A percentile compares a stretch with the other conserved stretches of the same genome.
phyloP scores from a whole-genome alignment of 352 stramenopile species.

The Poterioochromonas sp. region DNA sequence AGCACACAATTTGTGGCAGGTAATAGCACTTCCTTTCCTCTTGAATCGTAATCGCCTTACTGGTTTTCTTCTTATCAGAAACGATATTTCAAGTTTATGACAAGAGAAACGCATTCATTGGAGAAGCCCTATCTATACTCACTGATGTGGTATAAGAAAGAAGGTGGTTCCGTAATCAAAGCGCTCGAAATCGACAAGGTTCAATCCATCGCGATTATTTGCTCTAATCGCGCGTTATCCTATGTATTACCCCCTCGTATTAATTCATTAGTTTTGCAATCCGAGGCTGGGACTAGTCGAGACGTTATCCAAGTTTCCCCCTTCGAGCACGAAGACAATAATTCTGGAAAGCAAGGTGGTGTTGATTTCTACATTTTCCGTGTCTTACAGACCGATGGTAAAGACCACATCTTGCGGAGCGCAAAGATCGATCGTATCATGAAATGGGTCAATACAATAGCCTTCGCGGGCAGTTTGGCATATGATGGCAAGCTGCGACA shows the following conservation, averaged over 20 bases:
- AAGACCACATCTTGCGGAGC: not conserved
- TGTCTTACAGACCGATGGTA: not conserved
- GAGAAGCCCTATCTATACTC: conserved; percentile 14
- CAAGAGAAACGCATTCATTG: not conserved
- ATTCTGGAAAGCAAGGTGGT: not conserved
- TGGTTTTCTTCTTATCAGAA: not conserved
- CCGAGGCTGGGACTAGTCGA: not conserved
- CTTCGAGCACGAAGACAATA: not conserved
- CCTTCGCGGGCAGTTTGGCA: not conserved
- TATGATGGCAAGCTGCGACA: not conserved
- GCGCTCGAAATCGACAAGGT: conserved; percentile 20
- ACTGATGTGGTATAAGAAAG: conserved; percentile 27
- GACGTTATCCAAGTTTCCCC: not conserved
- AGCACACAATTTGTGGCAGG: conserved; percentile 12
- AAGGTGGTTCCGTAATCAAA: conserved; percentile 9
- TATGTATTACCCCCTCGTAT: not conserved
- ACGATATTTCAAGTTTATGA: conserved; percentile 19
- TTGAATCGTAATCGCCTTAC: not conserved
- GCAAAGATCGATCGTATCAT: conserved; percentile 13
- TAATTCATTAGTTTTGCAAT: not conserved
- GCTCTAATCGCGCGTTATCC: not conserved
- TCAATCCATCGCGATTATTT: not conserved
- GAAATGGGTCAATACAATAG: conserved; percentile 19
- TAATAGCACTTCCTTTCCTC: not conserved
- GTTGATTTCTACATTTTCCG: not conserved